Base-by-base conservation (phyloP, 2,329 filamentous ascomycete species). In the Beauveria brongniartii region DNA sequence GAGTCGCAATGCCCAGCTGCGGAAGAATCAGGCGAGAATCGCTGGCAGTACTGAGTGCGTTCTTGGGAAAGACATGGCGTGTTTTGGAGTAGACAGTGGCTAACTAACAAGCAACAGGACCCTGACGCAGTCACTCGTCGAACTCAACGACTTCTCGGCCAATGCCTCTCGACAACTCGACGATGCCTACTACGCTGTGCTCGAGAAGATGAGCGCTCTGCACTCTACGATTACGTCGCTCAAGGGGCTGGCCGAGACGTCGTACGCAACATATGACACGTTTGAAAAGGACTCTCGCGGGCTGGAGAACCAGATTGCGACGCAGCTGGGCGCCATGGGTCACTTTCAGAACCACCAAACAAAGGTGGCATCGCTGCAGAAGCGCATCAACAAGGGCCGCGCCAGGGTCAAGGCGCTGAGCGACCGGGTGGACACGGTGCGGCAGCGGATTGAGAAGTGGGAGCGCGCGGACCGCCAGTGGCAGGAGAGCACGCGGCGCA, bases 151-250 rank as follows among this genome's bases (percentile, higher is more conserved):
- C 37, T 80, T 86, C 70, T 88, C 88, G 24, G 79, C 84, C 60
- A 74, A 78, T 24, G 84, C 86, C 26, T 89, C 86, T 18, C 79
- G 81, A 63, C 82, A 82, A 40, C 82, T 93, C 47, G 89, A 92
- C 70, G 83, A 88, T 62, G 87, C 87, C 3, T 92, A 92, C 74
- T 89, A 89, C 65, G 82, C 84, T 0, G 82, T 92, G 10, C 77
- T 91, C 34, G 86, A 90, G 69, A 90, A 88, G 68, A 79, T 89
- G 54, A 81, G 80, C 55, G 72, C 79, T 1, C 76, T 92, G 43
- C 86, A 87, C 59, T 81, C 78, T 65, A 90, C 85, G 1, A 82
- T 92, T 44, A 71, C 77, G 6, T 81, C 81, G 2, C 76, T 93
- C 30, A 86, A 85, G 67, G 84, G 88, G 65, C 78, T 93, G n/a